Conservation (phyloP, 2,329 filamentous ascomycete genomes). For the Aureobasidium melanogenum region DNA sequence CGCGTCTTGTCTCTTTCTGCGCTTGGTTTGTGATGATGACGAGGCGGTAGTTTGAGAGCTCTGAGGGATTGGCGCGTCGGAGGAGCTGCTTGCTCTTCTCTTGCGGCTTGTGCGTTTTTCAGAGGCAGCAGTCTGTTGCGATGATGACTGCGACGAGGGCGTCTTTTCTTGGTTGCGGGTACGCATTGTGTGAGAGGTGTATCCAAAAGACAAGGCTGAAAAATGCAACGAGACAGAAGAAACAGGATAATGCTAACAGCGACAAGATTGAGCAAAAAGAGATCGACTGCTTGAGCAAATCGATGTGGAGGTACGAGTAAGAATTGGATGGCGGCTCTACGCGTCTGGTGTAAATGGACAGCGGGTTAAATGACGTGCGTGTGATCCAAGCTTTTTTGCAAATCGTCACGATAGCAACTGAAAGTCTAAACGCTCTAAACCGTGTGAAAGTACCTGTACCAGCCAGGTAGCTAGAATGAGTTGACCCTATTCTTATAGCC, state of each 20-base stretch:
- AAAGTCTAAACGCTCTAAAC: neutral
- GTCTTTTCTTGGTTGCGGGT: constrained; percentile 14
- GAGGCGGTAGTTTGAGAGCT: neutral
- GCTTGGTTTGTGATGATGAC: constrained; percentile 12
- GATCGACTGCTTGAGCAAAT: neutral
- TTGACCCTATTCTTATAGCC: neutral
- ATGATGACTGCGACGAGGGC: constrained; percentile 5
- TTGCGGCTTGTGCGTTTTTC: constrained; percentile 12
- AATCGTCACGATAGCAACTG: neutral
- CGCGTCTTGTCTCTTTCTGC: constrained; percentile 14
- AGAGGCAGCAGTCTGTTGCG: neutral
- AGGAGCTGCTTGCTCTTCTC: constrained; percentile 13
- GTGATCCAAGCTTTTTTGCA: neutral
- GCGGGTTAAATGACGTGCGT: neutral
- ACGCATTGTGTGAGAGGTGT: constrained; percentile 1
- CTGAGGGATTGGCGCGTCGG: constrained; percentile 10
- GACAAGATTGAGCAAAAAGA: neutral
- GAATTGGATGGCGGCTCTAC: neutral
- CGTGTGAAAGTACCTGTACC: neutral
- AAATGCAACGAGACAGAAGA: neutral
- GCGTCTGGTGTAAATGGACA: too few species aligned
- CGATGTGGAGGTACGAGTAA: constrained; percentile 2
- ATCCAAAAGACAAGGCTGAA: neutral
- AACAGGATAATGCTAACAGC: neutral
- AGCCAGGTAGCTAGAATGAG: neutral